Conservation (phyloP, 164 flowering plant species). For the Protea cynaroides region DNA sequence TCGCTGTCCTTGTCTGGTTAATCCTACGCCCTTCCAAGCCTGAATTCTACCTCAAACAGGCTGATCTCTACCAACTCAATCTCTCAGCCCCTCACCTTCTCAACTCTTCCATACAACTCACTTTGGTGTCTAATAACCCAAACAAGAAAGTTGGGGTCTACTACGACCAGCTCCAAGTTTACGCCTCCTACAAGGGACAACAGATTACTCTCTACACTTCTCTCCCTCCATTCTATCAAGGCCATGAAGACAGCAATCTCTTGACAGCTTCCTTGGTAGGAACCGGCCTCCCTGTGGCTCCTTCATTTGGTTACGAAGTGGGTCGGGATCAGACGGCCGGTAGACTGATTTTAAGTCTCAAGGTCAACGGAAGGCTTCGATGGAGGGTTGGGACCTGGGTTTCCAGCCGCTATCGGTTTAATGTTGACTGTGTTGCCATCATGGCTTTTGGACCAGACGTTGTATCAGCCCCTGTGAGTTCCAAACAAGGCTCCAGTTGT, state of each 20-base stretch:
- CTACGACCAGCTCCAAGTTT: slow-evolving; percentile 24
- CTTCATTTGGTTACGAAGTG: slow-evolving; percentile 50
- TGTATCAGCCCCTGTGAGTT: slow-evolving; percentile 11
- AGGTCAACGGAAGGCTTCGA: slow-evolving; percentile 43
- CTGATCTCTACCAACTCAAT: slow-evolving; percentile 24
- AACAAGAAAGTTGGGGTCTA: slow-evolving; percentile 26
- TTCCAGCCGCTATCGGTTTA: slow-evolving; percentile 43
- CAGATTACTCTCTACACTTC: slow-evolving; percentile 21
- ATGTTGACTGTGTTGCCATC: slow-evolving; percentile 37
- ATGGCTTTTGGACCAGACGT: slow-evolving; percentile 12
- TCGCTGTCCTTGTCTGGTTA: slow-evolving; percentile 21
- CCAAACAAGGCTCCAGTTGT: slow-evolving; percentile 22
- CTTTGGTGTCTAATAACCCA: slow-evolving; percentile 26
- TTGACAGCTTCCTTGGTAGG: slow-evolving; percentile 19
- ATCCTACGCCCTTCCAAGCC: slow-evolving; percentile 31
- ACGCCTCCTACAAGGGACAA: slow-evolving; percentile 26
- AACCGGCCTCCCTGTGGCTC: slow-evolving; percentile 40
- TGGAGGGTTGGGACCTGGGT: slow-evolving; percentile 79
- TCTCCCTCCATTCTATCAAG: slow-evolving; percentile 31
- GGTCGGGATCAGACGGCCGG: slow-evolving; percentile 44
- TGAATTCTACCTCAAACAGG: slow-evolving; percentile 23
- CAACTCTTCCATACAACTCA: slow-evolving; percentile 29
- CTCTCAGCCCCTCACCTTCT: slow-evolving; percentile 24
- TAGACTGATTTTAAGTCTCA: slow-evolving; percentile 33
- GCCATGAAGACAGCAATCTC: slow-evolving; percentile 23